Percentiles rank a stretch among this genome's conserved stretches.
Conservation (phyloP, 495 filamentous ascomycete species). For the Barbatosphaeria neglecta region DNA sequence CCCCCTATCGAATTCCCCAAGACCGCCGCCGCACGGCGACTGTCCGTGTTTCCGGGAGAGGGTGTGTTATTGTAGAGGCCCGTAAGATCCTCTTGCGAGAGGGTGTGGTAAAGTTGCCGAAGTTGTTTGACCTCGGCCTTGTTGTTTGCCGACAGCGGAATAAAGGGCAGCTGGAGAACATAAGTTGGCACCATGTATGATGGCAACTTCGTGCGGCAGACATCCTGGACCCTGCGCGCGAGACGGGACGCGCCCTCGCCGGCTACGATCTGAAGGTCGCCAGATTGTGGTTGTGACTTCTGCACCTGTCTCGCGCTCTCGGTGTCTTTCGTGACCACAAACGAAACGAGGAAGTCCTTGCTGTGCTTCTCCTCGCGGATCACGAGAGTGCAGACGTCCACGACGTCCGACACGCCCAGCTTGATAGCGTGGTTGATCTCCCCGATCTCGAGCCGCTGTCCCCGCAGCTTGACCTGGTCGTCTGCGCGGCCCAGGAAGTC, state of each 20-base stretch:
- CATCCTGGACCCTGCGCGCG: constrained; percentile 26
- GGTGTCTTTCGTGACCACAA: constrained; percentile 32
- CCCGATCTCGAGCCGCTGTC: constrained; percentile 63
- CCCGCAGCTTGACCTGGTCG: constrained; percentile 70
- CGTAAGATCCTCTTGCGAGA: constrained; percentile 48
- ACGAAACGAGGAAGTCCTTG: constrained; percentile 60
- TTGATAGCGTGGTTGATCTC: constrained; percentile 64
- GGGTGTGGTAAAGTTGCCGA: constrained; percentile 42
- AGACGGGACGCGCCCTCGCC: constrained; percentile 9
- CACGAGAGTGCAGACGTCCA: constrained; percentile 55
- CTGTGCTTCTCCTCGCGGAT: constrained; percentile 43
- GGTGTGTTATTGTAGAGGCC: constrained; percentile 7
- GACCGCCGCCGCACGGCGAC: background rate
- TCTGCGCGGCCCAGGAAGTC: constrained; percentile 67
- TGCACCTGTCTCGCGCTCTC: too few species aligned
- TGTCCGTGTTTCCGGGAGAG: background rate
- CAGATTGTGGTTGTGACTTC: too few species aligned
- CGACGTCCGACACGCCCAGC: constrained; percentile 26
- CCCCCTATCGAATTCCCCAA: constrained; percentile 17
- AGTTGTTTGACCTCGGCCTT: constrained; percentile 59
- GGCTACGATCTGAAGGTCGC: constrained; percentile 16
- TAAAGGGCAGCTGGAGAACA: constrained; percentile 47
- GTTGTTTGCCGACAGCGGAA: constrained; percentile 64
- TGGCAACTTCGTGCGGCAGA: constrained; percentile 50
- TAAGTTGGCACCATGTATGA: constrained; percentile 72